Percentiles rank a stretch among this genome's conserved stretches.
Evolutionary conservation across 2,329 filamentous ascomycete species (phyloP).

Genomic region (Teratosphaeria epicoccoides): DNA sequence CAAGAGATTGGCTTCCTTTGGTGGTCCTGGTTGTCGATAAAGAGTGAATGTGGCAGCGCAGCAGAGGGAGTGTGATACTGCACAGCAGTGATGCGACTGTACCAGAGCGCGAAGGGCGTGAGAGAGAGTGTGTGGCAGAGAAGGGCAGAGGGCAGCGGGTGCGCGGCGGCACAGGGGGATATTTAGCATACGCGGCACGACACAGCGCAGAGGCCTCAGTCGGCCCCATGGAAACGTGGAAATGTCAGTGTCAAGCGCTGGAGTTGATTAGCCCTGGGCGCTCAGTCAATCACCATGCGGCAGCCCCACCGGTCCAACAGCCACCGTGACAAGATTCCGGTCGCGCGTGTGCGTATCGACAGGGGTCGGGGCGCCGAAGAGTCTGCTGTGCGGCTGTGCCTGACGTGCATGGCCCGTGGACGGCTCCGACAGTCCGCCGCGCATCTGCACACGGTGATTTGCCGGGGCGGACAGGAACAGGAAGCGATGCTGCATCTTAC

Average conservation of each 20-base stretch:
- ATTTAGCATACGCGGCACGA: slow-evolving; percentile 3
- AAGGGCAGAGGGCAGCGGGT: slow-evolving; percentile 5
- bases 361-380: not conserved
- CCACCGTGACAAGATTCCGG: not conserved
- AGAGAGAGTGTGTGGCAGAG: slow-evolving; percentile 17
- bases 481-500: not conserved
- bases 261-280: slow-evolving; percentile 3
- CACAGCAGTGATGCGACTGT: slow-evolving; percentile 24
- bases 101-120: slow-evolving; percentile 19
- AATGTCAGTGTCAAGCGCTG: slow-evolving; percentile 1
- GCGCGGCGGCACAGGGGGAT: slow-evolving; percentile 11
- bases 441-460: not conserved
- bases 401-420: not conserved
- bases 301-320: not conserved
- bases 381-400: not conserved
- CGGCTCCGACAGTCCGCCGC: not conserved
- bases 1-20: slow-evolving; percentile 17
- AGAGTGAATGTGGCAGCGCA: slow-evolving; percentile 17
- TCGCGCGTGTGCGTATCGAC: slow-evolving; percentile 2
- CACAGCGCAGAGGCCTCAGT: slow-evolving; percentile 3
- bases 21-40: slow-evolving; percentile 9
- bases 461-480: not conserved
- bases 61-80: slow-evolving; percentile 23
- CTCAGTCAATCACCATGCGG: not conserved
- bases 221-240: slow-evolving; percentile 3